Conservation (phyloP, 768 basidiomycete species). For the Astraeus odoratus region DNA sequence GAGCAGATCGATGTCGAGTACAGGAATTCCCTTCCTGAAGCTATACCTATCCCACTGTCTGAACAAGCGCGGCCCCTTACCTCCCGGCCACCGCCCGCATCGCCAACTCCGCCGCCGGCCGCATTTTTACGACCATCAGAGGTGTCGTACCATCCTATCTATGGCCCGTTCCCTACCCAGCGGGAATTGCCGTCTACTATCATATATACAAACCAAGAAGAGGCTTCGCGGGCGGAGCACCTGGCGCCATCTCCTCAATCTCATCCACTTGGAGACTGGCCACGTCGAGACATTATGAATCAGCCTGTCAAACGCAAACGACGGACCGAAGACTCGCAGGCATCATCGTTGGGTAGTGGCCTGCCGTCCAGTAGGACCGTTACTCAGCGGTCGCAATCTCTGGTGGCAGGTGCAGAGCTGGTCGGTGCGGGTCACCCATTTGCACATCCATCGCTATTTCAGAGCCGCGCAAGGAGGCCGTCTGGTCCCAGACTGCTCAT, state of each 20-base stretch:
- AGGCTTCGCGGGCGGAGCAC: conserved; percentile 11
- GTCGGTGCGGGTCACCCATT: background rate
- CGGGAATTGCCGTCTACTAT: conserved; percentile 18
- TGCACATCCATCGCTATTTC: conserved; percentile 3
- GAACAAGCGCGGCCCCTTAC: background rate
- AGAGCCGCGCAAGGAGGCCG: conserved; percentile 24
- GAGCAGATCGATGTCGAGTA: conserved; percentile 16
- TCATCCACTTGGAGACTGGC: conserved; percentile 50
- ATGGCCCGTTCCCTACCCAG: conserved; percentile 5
- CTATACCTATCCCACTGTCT: conserved; percentile 14
- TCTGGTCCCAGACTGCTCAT: conserved; percentile 24
- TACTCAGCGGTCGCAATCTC: background rate
- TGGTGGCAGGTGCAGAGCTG: background rate
- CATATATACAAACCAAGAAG: conserved; percentile 28
- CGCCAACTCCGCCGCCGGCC: conserved; percentile 14
- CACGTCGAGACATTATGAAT: conserved; percentile 34
- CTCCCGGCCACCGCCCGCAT: conserved; percentile 3
- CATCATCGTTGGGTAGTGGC: background rate
- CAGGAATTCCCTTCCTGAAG: conserved; percentile 18
- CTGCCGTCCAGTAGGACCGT: background rate
- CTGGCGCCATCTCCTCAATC: conserved; percentile 13
- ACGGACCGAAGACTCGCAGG: background rate
- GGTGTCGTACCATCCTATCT: conserved; percentile 7
- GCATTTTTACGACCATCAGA: conserved; percentile 5
- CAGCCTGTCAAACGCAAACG: conserved; percentile 14